phyloP scores from a whole-genome alignment of 495 filamentous ascomycete species.

The Lasiosphaeria ovina region DNA sequence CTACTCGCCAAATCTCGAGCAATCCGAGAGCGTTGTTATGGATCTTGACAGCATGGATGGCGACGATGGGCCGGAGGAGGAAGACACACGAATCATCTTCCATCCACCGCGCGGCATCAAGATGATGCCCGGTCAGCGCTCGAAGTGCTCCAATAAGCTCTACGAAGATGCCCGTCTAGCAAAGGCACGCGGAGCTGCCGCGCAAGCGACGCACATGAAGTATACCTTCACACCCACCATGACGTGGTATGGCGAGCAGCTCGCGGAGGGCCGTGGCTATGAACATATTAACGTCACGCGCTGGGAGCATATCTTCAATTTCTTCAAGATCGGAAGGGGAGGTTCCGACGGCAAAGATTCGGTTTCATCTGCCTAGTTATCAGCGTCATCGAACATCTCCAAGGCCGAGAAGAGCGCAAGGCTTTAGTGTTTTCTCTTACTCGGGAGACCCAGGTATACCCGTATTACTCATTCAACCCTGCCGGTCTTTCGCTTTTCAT shows the following conservation, averaged over 20 bases:
- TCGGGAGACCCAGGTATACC: too few species aligned
- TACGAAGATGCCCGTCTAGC: conserved; percentile 35
- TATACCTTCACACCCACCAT: conserved; percentile 40
- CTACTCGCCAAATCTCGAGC: conserved; percentile 1
- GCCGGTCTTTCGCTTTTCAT: too few species aligned
- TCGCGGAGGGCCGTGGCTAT: conserved; percentile 37
- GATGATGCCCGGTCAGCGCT: conserved; percentile 14
- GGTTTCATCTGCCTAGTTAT: background rate
- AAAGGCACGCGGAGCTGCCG: conserved; percentile 6
- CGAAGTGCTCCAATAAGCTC: conserved; percentile 40
- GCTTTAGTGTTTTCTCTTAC: background rate
- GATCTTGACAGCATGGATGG: conserved; percentile 15
- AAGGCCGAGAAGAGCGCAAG: background rate
- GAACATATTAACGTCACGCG: conserved; percentile 39
- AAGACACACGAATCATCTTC: conserved; percentile 39
- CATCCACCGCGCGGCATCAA: conserved; percentile 38
- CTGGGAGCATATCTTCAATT: conserved; percentile 34
- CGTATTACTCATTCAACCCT: too few species aligned
- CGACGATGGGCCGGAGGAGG: conserved; percentile 16
- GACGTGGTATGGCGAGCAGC: conserved; percentile 45
- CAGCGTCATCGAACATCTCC: background rate
- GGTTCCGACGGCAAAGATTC: background rate
- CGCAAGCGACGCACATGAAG: conserved; percentile 23
- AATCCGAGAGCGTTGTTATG: conserved; percentile 10
- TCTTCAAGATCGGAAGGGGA: conserved; percentile 22